These are phyloP conservation scores for Thyridium curvatum DNA, from an alignment of 2,329 filamentous ascomycete genomes.

Conservation along the genomic window DNA sequence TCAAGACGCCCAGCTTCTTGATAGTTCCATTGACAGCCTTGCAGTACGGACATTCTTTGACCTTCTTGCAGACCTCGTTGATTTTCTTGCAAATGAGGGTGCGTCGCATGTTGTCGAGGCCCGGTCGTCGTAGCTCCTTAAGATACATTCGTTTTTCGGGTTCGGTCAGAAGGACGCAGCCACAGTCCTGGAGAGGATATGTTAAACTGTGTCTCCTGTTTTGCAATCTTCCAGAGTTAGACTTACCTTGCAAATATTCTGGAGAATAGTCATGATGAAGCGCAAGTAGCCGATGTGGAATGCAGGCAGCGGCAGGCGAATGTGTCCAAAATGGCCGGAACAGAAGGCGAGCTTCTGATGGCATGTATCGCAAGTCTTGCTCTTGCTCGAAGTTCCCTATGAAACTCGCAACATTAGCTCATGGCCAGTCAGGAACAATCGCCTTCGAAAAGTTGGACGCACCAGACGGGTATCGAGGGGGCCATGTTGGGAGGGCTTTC, in stretches of 20 bases:
- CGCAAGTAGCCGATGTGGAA: constrained; percentile 97
- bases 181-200: constrained; percentile 56
- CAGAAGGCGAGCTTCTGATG: constrained; percentile 75
- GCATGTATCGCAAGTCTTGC: constrained; percentile 74
- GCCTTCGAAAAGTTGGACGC: constrained; percentile 10
- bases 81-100: constrained; percentile 83
- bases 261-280: constrained; percentile 84
- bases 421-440: not conserved
- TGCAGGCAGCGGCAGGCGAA: constrained; percentile 81
- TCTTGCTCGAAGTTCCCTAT: constrained; percentile 79
- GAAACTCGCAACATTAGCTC: constrained; percentile 1
- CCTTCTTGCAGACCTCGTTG: constrained; percentile 84
- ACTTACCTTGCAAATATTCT: constrained; percentile 82
- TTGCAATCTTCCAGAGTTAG: not conserved
- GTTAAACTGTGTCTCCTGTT: no score
- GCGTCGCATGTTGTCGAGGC: constrained; percentile 80
- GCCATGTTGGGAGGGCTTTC: constrained; percentile 72
- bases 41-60: constrained; percentile 76
- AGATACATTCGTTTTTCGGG: constrained; percentile 70
- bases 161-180: constrained; percentile 75
- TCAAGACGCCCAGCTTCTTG: constrained; percentile 85
- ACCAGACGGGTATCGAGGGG: constrained; percentile 80
- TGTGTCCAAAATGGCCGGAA: constrained; percentile 92
- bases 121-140: constrained; percentile 72
- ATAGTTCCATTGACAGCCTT: constrained; percentile 82